phyloP scores from a whole-genome alignment of 768 basidiomycete species.

The Tubosaeta sp. region DNA sequence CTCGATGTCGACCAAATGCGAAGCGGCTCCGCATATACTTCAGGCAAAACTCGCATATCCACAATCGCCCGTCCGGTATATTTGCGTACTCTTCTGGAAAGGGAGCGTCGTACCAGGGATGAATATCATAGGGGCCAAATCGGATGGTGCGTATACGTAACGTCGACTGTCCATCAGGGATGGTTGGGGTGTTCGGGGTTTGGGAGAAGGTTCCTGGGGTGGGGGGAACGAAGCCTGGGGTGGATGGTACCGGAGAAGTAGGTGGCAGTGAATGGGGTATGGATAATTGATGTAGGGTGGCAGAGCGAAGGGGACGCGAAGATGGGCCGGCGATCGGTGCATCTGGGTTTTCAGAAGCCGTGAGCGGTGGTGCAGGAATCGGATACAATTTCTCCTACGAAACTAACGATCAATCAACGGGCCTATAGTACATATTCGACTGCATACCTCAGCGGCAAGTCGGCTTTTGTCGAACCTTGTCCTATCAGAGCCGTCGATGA shows the following conservation, averaged over 20 bases:
- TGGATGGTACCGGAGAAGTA: slow-evolving; percentile 36
- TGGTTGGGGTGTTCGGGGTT: slow-evolving; percentile 27
- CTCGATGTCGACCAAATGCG: slow-evolving; percentile 79
- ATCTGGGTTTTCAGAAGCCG: slow-evolving; percentile 31
- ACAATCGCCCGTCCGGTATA: slow-evolving; percentile 86
- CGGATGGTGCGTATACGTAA: slow-evolving; percentile 84
- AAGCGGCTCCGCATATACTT: slow-evolving; percentile 98
- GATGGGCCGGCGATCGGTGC: slow-evolving; percentile 51
- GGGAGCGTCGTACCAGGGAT: slow-evolving; percentile 98
- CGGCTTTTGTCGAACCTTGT: slow-evolving; percentile 70
- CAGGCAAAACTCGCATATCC: slow-evolving; percentile 97
- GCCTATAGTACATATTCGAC: background rate
- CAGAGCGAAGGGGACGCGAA: slow-evolving; percentile 60
- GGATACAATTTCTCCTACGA: slow-evolving; percentile 49
- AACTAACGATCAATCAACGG: slow-evolving; percentile 5
- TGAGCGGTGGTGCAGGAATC: slow-evolving; percentile 32
- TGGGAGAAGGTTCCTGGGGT: slow-evolving; percentile 34
- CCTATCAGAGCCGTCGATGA: slow-evolving; percentile 58
- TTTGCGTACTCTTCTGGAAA: slow-evolving; percentile 96
- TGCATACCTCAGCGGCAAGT: slow-evolving; percentile 66
- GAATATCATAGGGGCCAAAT: slow-evolving; percentile 88
- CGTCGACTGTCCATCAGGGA: slow-evolving; percentile 22
- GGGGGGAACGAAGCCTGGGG: slow-evolving; percentile 28
- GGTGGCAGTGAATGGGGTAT: slow-evolving; percentile 28
- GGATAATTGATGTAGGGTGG: slow-evolving; percentile 38